Conservation (phyloP, 306 rosid species). For the Begonia peltatifolia region DNA sequence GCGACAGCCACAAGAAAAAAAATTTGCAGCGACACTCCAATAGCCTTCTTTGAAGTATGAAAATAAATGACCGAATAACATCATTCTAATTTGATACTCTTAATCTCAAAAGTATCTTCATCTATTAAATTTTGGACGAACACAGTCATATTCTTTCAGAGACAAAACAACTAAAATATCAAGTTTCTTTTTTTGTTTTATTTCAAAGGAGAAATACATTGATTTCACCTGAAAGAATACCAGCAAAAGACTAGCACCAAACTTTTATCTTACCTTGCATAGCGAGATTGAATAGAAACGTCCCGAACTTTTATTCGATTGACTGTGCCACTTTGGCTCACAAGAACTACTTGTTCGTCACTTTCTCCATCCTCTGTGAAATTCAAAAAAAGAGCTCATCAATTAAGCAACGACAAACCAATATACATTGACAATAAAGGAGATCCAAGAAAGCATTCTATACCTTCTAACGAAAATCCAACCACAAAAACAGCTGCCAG, state of each 20-base stretch:
- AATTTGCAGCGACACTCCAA: too few relatives aligned
- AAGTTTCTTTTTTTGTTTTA: too few relatives aligned
- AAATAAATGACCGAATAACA: too few relatives aligned
- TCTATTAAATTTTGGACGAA: too few relatives aligned
- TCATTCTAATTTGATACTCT: too few relatives aligned
- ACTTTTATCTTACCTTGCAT: slow-evolving; percentile 51
- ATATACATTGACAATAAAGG: not conserved
- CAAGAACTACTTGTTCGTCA: slow-evolving; percentile 96
- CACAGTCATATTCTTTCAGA: too few relatives aligned
- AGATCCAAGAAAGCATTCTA: not conserved
- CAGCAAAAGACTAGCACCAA: not conserved
- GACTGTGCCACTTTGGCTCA: slow-evolving; percentile 93
- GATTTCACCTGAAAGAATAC: not conserved
- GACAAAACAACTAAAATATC: too few relatives aligned
- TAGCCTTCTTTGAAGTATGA: too few relatives aligned
- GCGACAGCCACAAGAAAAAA: too few relatives aligned
- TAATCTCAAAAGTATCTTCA: too few relatives aligned
- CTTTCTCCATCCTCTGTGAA: slow-evolving; percentile 85
- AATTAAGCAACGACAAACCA: not conserved
- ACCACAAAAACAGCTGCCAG: slow-evolving; percentile 89
- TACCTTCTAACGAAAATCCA: slow-evolving; percentile 80
- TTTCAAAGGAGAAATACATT: not conserved
- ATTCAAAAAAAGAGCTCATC: not conserved
- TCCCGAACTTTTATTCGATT: slow-evolving; percentile 95
- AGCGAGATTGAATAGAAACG: slow-evolving; percentile 88